A percentile compares a stretch with the other conserved stretches of the same genome.
phyloP scores from a whole-genome alignment of 2,329 filamentous ascomycete species.

The Arthrobotrys entomopaga region DNA sequence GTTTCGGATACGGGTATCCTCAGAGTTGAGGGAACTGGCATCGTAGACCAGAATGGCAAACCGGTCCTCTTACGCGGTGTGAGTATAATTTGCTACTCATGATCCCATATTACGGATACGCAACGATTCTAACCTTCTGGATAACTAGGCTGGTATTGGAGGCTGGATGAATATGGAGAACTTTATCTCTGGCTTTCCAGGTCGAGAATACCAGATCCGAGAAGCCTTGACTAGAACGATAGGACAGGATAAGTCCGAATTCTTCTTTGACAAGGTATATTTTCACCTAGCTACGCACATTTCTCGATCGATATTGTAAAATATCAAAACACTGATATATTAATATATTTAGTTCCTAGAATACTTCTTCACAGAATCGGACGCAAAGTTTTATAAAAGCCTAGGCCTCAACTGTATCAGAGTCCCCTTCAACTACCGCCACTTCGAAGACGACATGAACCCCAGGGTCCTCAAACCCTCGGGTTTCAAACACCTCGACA shows the following conservation, averaged over 20 bases:
- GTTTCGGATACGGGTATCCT: conserved; percentile 61
- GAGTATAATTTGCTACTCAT: conserved; percentile 24
- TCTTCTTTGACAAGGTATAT: conserved; percentile 69
- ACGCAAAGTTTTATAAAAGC: conserved; percentile 70
- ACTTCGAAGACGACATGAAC: conserved; percentile 68
- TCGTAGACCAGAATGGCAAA: conserved; percentile 65
- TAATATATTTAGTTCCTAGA: conserved; percentile 61
- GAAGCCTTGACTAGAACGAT: conserved; percentile 67
- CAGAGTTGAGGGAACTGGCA: conserved; percentile 63
- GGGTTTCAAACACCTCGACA: conserved; percentile 67
- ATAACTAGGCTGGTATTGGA: conserved; percentile 61
- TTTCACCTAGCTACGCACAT: no score
- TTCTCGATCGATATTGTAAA: no score
- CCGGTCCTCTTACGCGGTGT: conserved; percentile 65
- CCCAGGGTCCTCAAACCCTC: conserved; percentile 65
- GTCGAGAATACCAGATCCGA: conserved; percentile 69
- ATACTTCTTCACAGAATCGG: conserved; percentile 70
- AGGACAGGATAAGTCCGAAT: conserved; percentile 69
- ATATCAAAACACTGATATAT: not conserved
- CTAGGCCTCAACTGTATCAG: conserved; percentile 70
- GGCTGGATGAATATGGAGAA: conserved; percentile 67
- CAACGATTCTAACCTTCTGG: conserved; percentile 7
- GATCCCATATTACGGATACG: not conserved
- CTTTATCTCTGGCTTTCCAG: conserved; percentile 73
- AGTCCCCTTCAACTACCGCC: conserved; percentile 71